These are phyloP conservation scores for Dothistroma pini DNA, from an alignment of 2,329 filamentous ascomycete species.

Conservation along the genomic window DNA sequence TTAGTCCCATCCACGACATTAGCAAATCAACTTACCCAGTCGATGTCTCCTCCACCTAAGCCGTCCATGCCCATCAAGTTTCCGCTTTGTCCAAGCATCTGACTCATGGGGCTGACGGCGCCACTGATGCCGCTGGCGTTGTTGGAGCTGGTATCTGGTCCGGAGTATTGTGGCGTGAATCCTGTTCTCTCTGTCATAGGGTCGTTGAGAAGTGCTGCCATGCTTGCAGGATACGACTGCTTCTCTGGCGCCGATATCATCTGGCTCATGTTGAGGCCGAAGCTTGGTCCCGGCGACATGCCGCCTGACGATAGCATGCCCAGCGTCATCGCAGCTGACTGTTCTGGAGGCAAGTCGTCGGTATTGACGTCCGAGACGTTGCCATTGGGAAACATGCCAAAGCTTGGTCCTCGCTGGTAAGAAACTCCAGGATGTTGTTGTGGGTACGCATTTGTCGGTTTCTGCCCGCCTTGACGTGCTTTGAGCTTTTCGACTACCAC, in stretches of 20 bases:
- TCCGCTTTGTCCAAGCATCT: conserved; percentile 35
- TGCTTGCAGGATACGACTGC: conserved; percentile 30
- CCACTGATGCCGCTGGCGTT: conserved; percentile 30
- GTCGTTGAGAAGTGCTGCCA: conserved; percentile 36
- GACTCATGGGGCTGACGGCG: conserved; percentile 33
- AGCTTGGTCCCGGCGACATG: conserved; percentile 46
- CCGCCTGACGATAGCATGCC: conserved; percentile 63
- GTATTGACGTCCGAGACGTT: conserved; percentile 40
- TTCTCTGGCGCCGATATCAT: conserved; percentile 17
- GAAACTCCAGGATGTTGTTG: conserved; percentile 3
- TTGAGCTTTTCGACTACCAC: conserved; percentile 81
- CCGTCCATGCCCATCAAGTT: conserved; percentile 54
- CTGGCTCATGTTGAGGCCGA: conserved; percentile 18
- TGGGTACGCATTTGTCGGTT: conserved; percentile 7
- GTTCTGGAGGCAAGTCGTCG: conserved; percentile 57
- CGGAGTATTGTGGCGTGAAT: conserved; percentile 35
- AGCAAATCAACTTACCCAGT: conserved; percentile 49
- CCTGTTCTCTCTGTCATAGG: conserved; percentile 31
- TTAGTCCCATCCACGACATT: background rate
- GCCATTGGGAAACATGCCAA: conserved; percentile 34
- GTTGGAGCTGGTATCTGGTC: conserved; percentile 31
- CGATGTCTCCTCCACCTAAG: conserved; percentile 43
- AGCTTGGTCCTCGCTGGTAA: conserved; percentile 18
- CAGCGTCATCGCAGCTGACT: conserved; percentile 66
- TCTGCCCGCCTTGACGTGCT: conserved; percentile 37